Evolutionary conservation across 2,329 filamentous ascomycete species (phyloP).

Genomic region (Ilyonectria robusta): DNA sequence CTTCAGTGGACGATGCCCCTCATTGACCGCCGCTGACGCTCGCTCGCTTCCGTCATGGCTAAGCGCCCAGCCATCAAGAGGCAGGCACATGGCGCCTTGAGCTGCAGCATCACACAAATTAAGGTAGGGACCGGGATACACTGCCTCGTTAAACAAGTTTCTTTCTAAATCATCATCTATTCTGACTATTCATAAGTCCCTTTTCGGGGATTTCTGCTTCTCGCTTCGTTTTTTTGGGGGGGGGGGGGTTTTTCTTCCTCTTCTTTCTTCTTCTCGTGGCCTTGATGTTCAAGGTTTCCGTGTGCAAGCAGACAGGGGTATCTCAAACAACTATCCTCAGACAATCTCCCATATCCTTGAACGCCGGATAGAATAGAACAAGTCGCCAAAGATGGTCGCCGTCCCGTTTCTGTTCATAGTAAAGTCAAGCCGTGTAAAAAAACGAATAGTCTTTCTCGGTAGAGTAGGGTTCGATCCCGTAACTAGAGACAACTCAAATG

Average conservation of each 20-base stretch:
- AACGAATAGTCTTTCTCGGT: conserved; percentile 10
- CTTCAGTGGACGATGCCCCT: neutral
- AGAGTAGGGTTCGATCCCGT: neutral
- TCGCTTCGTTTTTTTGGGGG: conserved; percentile 28
- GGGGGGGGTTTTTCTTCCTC: conserved; percentile 28
- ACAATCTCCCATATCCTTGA: conserved; percentile 33
- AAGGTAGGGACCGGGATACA: too few species aligned
- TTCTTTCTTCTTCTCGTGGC: conserved; percentile 29
- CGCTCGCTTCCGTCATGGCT: neutral
- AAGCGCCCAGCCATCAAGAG: neutral
- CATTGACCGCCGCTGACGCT: conserved; percentile 5
- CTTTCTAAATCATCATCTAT: conserved; percentile 3
- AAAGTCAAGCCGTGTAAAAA: conserved; percentile 29
- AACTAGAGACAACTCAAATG: conserved; percentile 47
- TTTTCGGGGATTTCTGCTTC: neutral
- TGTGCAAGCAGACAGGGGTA: conserved; percentile 33
- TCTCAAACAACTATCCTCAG: conserved; percentile 41
- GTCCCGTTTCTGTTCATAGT: conserved; percentile 22
- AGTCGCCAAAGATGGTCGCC: neutral
- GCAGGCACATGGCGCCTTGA: neutral
- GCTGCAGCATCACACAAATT: too few species aligned
- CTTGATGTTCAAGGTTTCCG: conserved; percentile 25
- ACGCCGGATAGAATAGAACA: conserved; percentile 32
- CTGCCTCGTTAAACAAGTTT: neutral
- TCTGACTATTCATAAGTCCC: neutral